phyloP scores from a whole-genome alignment of 805 yeast species.

The Zygotorulaspora danielsina region DNA sequence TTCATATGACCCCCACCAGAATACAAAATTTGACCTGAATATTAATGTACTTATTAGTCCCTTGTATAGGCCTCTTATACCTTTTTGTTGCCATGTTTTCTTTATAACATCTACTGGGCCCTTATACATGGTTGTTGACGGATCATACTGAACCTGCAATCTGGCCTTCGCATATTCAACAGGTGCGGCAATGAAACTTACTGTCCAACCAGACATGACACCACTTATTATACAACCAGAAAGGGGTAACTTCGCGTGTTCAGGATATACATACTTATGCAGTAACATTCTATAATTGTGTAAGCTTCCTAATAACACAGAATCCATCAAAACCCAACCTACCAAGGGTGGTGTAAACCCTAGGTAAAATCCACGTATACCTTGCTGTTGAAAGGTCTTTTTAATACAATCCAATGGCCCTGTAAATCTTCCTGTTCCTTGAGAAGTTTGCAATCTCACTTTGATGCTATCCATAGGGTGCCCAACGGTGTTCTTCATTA shows the following conservation, averaged over 20 bases:
- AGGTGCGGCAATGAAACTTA: constrained; percentile 93
- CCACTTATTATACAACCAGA: constrained; percentile 76
- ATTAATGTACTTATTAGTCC: constrained; percentile 84
- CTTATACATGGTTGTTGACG: constrained; percentile 55
- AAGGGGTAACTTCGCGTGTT: constrained; percentile 63
- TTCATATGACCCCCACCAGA: constrained; percentile 95
- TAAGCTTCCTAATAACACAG: constrained; percentile 82
- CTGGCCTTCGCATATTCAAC: constrained; percentile 86
- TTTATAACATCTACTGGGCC: constrained; percentile 79
- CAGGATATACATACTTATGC: constrained; percentile 56
- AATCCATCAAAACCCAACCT: constrained; percentile 94
- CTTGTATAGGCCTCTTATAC: constrained; percentile 69
- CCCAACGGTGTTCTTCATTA: constrained; percentile 83
- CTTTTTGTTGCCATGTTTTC: constrained; percentile 55
- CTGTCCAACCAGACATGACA: constrained; percentile 79
- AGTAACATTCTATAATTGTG: constrained; percentile 69
- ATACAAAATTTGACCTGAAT: constrained; percentile 78
- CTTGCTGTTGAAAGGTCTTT: constrained; percentile 71
- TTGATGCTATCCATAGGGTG: constrained; percentile 92
- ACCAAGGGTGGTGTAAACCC: constrained; percentile 91
- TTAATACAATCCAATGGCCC: constrained; percentile 80
- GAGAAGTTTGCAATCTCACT: constrained; percentile 75
- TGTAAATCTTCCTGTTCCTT: constrained; percentile 56
- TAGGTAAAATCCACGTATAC: constrained; percentile 72
- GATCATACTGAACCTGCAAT: constrained; percentile 85